These are phyloP conservation scores for Neospermospora avenae DNA, from an alignment of 2,329 filamentous ascomycete species.

Conservation along the genomic window DNA sequence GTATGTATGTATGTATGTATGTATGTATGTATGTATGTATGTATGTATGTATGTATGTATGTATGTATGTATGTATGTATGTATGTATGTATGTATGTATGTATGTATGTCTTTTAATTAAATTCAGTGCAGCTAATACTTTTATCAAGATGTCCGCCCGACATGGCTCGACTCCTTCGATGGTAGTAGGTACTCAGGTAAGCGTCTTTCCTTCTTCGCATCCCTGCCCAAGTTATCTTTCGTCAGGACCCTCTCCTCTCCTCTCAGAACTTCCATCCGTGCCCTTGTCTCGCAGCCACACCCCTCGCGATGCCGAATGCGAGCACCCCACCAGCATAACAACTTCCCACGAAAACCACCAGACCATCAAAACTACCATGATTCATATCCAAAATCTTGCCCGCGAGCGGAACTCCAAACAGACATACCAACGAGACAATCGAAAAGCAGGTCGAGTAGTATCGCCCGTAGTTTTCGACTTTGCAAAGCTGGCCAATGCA, in stretches of 20 bases:
- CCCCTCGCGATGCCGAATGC: background rate
- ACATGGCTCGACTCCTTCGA: background rate
- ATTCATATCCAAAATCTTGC: background rate
- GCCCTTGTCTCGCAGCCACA: background rate
- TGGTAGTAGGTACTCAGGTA: background rate
- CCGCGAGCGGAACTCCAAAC: background rate
- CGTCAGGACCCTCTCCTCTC: background rate
- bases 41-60: background rate
- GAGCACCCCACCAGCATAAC: background rate
- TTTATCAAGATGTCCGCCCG: background rate
- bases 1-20: background rate
- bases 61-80: background rate
- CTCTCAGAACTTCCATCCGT: background rate
- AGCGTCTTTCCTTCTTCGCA: background rate
- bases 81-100: too few relatives aligned
- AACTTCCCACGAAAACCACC: background rate
- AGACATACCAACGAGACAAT: conserved; percentile 1
- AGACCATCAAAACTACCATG: background rate
- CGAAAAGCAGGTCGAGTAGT: conserved; percentile 4
- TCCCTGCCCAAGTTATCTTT: background rate
- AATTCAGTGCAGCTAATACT: background rate
- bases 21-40: background rate
- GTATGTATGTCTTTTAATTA: background rate
- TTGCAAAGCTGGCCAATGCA: conserved; percentile 1
- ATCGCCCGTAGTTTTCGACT: background rate